A percentile compares a stretch with the other conserved stretches of the same genome.
Conservation (phyloP, 352 stramenopile genomes). For the Pythium aristosporum region DNA sequence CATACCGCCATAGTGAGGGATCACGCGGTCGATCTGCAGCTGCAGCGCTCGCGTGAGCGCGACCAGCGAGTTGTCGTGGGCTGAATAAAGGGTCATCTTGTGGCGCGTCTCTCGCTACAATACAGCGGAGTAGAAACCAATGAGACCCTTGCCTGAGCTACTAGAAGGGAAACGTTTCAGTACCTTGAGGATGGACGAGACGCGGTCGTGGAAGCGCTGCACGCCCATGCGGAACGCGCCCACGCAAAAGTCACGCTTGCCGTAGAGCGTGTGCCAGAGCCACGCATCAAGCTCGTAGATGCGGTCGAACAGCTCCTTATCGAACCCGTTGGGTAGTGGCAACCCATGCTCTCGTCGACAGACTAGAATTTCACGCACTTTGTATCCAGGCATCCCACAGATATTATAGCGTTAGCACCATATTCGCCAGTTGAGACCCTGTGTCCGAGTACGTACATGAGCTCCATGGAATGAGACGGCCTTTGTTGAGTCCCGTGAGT, state of each 20-base stretch:
- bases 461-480: constrained; percentile 60
- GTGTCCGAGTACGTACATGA: constrained; percentile 39
- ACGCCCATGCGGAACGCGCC: constrained; percentile 60
- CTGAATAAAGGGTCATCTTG: constrained; percentile 75
- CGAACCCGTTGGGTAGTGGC: constrained; percentile 50
- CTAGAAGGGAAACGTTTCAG: background rate
- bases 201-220: constrained; percentile 48
- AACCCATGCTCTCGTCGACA: constrained; percentile 63
- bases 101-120: constrained; percentile 24
- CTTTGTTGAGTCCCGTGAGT: constrained; percentile 38
- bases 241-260: constrained; percentile 62
- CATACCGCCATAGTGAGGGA: constrained; percentile 72
- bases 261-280: constrained; percentile 76
- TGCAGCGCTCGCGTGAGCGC: constrained; percentile 64
- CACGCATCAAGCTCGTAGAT: constrained; percentile 68
- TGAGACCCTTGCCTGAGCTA: too few relatives aligned
- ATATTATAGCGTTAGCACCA: background rate
- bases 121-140: background rate
- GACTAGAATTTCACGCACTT: constrained; percentile 75
- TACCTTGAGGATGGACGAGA: constrained; percentile 46
- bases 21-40: constrained; percentile 46
- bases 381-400: background rate
- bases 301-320: constrained; percentile 55
- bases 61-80: constrained; percentile 81
- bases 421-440: background rate